Percentiles rank a stretch among this genome's conserved stretches.
Conservation (phyloP, 2,329 filamentous ascomycete genomes). For the Neurospora crassa region DNA sequence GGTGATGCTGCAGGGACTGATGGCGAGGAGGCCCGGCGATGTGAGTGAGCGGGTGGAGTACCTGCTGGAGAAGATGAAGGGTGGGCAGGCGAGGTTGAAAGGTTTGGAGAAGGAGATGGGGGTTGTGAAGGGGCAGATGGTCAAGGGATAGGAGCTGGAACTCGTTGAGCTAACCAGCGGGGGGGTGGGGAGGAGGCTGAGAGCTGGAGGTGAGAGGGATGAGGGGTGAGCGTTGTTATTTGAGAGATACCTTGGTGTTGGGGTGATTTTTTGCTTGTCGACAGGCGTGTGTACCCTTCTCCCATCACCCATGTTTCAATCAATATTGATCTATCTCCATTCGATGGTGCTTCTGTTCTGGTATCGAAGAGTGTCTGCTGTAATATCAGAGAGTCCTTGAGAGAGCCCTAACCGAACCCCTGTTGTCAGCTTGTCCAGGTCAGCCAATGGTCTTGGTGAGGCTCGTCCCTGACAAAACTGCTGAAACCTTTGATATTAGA, state of each 20-base stretch:
- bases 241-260: background rate
- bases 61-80: conserved; percentile 62
- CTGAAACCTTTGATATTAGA: too few relatives aligned
- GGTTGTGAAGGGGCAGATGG: conserved; percentile 41
- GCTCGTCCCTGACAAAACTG: background rate
- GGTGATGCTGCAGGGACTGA: conserved; percentile 47
- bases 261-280: background rate
- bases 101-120: conserved; percentile 63
- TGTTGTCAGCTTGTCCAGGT: background rate
- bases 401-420: background rate
- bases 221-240: background rate
- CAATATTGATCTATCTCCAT: background rate
- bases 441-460: background rate
- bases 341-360: background rate
- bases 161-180: background rate
- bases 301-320: background rate
- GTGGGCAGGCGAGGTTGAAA: conserved; percentile 66
- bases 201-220: background rate
- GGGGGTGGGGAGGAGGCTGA: background rate
- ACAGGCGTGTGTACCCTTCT: background rate
- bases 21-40: conserved; percentile 64
- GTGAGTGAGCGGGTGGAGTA: conserved; percentile 58
- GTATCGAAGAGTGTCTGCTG: background rate
- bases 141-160: background rate
- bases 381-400: background rate